Evolutionary conservation across 73 alveolate genomes (phyloP), one percentile per base, ranked within the genome.

Genomic region (Symbiodinium natans): DNA sequence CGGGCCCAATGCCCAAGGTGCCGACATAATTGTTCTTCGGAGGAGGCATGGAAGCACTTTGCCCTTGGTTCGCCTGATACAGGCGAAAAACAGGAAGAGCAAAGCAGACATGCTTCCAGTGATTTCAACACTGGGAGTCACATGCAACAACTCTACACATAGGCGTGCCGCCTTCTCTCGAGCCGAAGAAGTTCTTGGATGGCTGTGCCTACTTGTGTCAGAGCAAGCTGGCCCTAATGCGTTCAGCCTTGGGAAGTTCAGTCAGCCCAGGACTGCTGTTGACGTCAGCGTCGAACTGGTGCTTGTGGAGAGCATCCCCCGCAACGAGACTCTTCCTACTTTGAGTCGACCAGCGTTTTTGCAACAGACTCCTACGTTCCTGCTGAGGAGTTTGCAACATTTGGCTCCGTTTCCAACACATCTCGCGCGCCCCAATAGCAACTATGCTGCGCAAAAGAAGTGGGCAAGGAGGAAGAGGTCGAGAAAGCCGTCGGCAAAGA

Each of bases 341-440:
- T 63, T 63, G 80, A 1, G 80, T 63, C 80, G 36, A 63, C 80
- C 80, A 63, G 1, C 1, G 80, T 63, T 63, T 63, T 63, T 63
- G 80, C 80, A 63, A 63, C 80, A 63, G 80, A 63, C 80, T 63
- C 80, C 80, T 63, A 63, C 80, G 80, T 63, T 63, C 80, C 80
- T 17, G 80, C 80, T 63, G 80, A 63, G 80, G 80, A 63, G 80
- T 34, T 63, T 63, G 80, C 80, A 63, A 63, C 80, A 63, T 63
- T 63, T 63, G 80, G 80, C 80, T 63, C 80, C 80, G 80, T 63
- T 63, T 63, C 80, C 80, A 19, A 63, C 80, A 63, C 80, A 63
- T 63, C 13, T 63, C 13, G 80, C 80, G 80, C 80, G 36, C 80
- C 80, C 80, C 80, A 27, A 63, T 63, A 63, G 80, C 80, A 63